A percentile compares a stretch with the other conserved stretches of the same genome.
Evolutionary conservation across 176 grass and related monocot species (phyloP).

Genomic region (Paspalum vaginatum): DNA sequence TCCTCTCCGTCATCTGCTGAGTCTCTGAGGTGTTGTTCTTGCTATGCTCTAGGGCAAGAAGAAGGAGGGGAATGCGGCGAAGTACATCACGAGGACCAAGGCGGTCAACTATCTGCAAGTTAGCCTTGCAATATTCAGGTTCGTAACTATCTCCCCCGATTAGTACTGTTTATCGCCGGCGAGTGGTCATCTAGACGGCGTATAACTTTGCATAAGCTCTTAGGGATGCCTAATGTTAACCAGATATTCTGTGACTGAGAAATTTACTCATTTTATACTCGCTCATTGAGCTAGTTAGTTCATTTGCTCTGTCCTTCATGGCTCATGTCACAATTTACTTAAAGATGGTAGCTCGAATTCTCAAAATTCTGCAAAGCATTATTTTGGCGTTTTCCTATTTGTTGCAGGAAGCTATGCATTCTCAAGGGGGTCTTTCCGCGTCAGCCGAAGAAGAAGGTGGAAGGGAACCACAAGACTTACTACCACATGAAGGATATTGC

Average conservation of each 20-base stretch:
- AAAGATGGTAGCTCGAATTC: not conserved
- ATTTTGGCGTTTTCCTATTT: conserved; percentile 2
- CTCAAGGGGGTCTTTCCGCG: conserved; percentile 90
- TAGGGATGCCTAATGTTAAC: not conserved
- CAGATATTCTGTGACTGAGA: not conserved
- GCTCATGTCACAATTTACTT: not conserved
- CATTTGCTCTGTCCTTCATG: not conserved
- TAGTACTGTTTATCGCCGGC: not conserved
- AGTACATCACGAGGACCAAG: conserved; percentile 95
- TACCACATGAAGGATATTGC: conserved; percentile 92
- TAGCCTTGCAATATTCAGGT: conserved; percentile 82
- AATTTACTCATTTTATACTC: not conserved
- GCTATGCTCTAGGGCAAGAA: conserved; percentile 71
- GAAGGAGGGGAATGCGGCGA: conserved; percentile 95
- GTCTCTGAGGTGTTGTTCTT: not conserved
- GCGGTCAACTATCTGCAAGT: conserved; percentile 84
- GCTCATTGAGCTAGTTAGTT: not conserved
- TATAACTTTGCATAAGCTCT: not conserved
- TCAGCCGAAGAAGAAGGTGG: conserved; percentile 91
- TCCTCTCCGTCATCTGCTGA: not conserved
- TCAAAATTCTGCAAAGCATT: not conserved
- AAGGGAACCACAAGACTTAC: conserved; percentile 97
- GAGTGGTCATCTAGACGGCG: not conserved
- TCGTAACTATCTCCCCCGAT: not conserved
- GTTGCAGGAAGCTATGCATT: conserved; percentile 91